Evolutionary conservation across 345 rosid genomes (phyloP).

Genomic region (Capsella bursapastoris): DNA sequence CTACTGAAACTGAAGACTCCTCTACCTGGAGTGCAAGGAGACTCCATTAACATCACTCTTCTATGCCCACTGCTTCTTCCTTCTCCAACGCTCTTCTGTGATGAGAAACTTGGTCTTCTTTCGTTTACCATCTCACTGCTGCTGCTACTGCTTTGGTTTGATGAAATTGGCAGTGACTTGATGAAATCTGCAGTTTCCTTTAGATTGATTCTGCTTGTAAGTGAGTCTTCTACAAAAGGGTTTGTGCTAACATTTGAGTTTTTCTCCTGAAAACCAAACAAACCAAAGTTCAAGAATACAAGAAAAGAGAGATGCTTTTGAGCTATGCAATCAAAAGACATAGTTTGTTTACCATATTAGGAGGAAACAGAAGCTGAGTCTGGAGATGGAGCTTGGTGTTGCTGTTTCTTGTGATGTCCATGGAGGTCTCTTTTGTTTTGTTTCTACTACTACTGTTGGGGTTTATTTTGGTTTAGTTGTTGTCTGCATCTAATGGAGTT

Average conservation of each 20-base stretch:
- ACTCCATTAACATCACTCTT: slow-evolving; percentile 51
- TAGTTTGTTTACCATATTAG: slow-evolving; percentile 30
- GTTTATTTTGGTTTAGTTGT: slow-evolving; percentile 21
- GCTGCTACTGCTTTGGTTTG: slow-evolving; percentile 40
- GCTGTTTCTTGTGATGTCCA: slow-evolving; percentile 38
- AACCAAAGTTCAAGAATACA: slow-evolving; percentile 25
- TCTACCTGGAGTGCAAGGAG: slow-evolving; percentile 84
- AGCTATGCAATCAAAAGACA: background rate
- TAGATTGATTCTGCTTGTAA: slow-evolving; percentile 65
- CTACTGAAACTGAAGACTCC: slow-evolving; percentile 74
- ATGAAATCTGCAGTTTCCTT: slow-evolving; percentile 81
- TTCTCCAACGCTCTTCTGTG: slow-evolving; percentile 57
- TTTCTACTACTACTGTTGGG: slow-evolving; percentile 24
- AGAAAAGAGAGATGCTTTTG: background rate
- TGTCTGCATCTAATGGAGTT: slow-evolving; percentile 26
- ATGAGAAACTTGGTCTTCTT: slow-evolving; percentile 50
- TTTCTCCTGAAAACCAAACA: slow-evolving; percentile 20
- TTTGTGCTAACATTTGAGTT: slow-evolving; percentile 38
- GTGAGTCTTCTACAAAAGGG: slow-evolving; percentile 77
- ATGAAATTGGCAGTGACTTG: slow-evolving; percentile 57
- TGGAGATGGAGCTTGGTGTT: slow-evolving; percentile 32
- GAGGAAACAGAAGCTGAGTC: slow-evolving; percentile 35
- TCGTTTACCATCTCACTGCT: slow-evolving; percentile 39
- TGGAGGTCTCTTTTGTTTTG: slow-evolving; percentile 24
- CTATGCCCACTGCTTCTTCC: slow-evolving; percentile 60